Base-by-base conservation (phyloP, 371 early-diverging fungal genomes). In the Sporodiniella umbellata region DNA sequence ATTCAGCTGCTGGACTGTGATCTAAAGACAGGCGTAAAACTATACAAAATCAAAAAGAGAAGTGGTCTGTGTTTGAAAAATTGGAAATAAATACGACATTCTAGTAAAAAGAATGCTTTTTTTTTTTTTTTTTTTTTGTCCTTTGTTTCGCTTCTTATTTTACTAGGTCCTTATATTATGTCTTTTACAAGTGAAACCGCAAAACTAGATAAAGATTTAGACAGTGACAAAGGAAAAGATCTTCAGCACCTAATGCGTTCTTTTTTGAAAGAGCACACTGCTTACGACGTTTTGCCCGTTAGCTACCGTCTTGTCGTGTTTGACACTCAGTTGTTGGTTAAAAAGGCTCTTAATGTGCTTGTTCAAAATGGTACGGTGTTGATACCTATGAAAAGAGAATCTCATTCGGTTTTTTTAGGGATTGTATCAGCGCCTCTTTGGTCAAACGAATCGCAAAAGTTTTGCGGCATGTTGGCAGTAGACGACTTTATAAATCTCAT, bases 341-440 rank as follows among this genome's bases (percentile, higher is more conserved):
- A 93, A 62, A 96, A 94, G 66, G 96, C 94, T 25, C 75, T 96
- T 33, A 86, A 92, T 8, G 90, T 92, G 10, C 75, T 98, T 42
- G 82, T 95, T 23, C 96, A 94, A 61, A 93, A 98, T 65, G 92
- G 94, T 91, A 78, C 10, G 4, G 30, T 28, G 7, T 28, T 28
- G 4, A 28, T 54, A 28, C 12, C 6, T 33, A 57, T 28, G 24
- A 6, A 28, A 31, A 23, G 11, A 51, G 26, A 21, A 4, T 23
- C 49, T 44, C 40, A 25, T 31, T 21, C 22, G 10, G 2, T 15
- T 25, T 45, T 0, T 22, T 54, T 68, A 91, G 95, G 92, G n/a
- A 86, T 95, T 51, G 93, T 92, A 25, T 90, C 92, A 11, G 96
- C 96, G 11, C 95, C 96, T 33, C 66, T 97, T 33, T 97, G 92